phyloP scores from a whole-genome alignment of 768 basidiomycete species.

The Sarcodon sp. region DNA sequence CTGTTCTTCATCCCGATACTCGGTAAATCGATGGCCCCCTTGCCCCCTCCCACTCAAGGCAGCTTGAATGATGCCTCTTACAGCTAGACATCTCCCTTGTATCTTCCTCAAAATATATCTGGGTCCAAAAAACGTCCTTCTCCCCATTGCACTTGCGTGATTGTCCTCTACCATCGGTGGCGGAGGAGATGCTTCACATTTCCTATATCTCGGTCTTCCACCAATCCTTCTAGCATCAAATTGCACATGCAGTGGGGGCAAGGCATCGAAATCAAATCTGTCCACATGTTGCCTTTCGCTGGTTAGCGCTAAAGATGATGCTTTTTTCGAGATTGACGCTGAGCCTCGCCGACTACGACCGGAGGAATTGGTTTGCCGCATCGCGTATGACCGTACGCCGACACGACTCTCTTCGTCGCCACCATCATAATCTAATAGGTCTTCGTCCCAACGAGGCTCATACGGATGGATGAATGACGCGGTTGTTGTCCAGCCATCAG shows the following conservation, averaged over 20 bases:
- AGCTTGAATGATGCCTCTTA: neutral
- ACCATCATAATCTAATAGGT: slow-evolving; percentile 4
- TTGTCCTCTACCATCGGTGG: neutral
- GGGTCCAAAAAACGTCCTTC: neutral
- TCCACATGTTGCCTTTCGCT: slow-evolving; percentile 2
- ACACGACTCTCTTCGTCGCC: neutral
- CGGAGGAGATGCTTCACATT: neutral
- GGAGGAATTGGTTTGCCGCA: too few relatives aligned
- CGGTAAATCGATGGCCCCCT: neutral
- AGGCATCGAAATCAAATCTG: slow-evolving; percentile 17
- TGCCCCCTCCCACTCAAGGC: neutral
- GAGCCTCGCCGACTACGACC: too few relatives aligned
- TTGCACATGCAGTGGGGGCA: neutral
- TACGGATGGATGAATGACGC: slow-evolving; percentile 20
- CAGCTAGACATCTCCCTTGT: neutral
- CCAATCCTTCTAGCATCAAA: too few relatives aligned
- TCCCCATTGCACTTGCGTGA: neutral
- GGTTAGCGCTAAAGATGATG: too few relatives aligned
- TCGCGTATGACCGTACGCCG: neutral
- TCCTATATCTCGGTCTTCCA: neutral
- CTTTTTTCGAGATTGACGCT: too few relatives aligned
- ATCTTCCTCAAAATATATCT: neutral
- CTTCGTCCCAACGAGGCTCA: slow-evolving; percentile 11
- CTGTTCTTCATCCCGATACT: neutral
- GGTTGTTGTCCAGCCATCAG: slow-evolving; percentile 7